These are phyloP conservation scores for Jacaranda copaia DNA, from an alignment of 257 asterid genomes.

Conservation along the genomic window DNA sequence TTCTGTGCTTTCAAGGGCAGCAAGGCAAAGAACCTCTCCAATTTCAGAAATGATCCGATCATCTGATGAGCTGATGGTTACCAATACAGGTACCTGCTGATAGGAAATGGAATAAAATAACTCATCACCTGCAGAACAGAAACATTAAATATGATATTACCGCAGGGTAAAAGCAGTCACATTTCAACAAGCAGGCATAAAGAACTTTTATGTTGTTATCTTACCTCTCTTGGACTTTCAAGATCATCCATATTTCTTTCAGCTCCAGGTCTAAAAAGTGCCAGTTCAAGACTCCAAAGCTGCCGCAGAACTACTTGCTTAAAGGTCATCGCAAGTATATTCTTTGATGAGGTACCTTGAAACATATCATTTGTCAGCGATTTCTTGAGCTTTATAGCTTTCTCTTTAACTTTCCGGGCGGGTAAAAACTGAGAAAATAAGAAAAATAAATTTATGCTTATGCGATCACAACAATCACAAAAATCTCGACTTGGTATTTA, in stretches of 20 bases:
- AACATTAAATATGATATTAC: slow-evolving; percentile 57
- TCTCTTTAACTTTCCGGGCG: slow-evolving; percentile 79
- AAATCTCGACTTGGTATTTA: not conserved
- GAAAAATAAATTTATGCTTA: not conserved
- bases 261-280: slow-evolving; percentile 69
- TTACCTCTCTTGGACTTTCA: slow-evolving; percentile 80
- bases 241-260: slow-evolving; percentile 75
- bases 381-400: slow-evolving; percentile 65
- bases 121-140: slow-evolving; percentile 89
- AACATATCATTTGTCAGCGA: slow-evolving; percentile 59
- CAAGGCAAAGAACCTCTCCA: slow-evolving; percentile 80
- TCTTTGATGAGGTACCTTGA: slow-evolving; percentile 54
- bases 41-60: slow-evolving; percentile 64
- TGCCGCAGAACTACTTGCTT: slow-evolving; percentile 80
- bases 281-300: slow-evolving; percentile 82
- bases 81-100: slow-evolving; percentile 89
- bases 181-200: slow-evolving; percentile 21
- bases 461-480: not conserved
- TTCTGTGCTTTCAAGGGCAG: slow-evolving; percentile 69
- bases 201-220: slow-evolving; percentile 28
- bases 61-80: slow-evolving; percentile 68
- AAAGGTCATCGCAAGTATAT: slow-evolving; percentile 89
- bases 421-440: slow-evolving; percentile 76
- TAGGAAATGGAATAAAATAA: slow-evolving; percentile 84
- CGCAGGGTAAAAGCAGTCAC: slow-evolving; percentile 34